Evolutionary conservation across 495 filamentous ascomycete species (phyloP).

Genomic region (Penicillium flavigenum): DNA sequence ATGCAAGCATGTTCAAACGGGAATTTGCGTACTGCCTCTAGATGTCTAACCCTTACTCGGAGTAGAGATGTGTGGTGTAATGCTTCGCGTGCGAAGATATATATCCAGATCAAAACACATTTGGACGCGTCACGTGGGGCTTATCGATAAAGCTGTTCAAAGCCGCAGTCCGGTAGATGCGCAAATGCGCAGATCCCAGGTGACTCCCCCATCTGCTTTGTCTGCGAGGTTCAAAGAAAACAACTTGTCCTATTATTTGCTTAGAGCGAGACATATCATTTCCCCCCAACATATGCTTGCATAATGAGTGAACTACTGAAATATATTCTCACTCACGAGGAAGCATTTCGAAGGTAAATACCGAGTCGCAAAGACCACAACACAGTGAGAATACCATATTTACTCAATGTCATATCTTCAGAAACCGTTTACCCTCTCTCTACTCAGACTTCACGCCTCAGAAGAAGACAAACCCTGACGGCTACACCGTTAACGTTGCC

Average conservation of each 20-base stretch:
- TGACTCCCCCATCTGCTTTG: not conserved
- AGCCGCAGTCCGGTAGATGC: not conserved
- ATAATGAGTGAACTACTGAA: constrained; percentile 60
- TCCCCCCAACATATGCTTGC: constrained; percentile 8
- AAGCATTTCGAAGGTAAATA: constrained; percentile 62
- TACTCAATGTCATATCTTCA: constrained; percentile 26
- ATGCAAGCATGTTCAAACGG: too few relatives aligned
- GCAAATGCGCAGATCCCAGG: not conserved
- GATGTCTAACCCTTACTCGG: too few relatives aligned
- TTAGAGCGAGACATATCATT: not conserved
- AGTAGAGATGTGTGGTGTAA: too few relatives aligned
- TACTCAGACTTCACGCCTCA: constrained; percentile 90
- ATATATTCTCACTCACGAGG: constrained; percentile 61
- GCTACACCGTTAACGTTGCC: constrained; percentile 78
- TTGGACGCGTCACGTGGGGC: constrained; percentile 19
- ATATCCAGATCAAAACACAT: too few relatives aligned
- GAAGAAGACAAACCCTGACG: constrained; percentile 81
- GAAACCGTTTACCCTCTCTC: constrained; percentile 81
- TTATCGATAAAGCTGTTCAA: constrained; percentile 35
- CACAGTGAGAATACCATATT: constrained; percentile 7
- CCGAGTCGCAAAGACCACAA: not conserved
- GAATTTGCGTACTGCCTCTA: too few relatives aligned
- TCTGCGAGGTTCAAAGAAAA: not conserved
- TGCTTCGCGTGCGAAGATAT: too few relatives aligned
- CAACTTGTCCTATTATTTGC: not conserved